Evolutionary conservation across 768 basidiomycete species (phyloP).

Genomic region (Mycena alexandri): DNA sequence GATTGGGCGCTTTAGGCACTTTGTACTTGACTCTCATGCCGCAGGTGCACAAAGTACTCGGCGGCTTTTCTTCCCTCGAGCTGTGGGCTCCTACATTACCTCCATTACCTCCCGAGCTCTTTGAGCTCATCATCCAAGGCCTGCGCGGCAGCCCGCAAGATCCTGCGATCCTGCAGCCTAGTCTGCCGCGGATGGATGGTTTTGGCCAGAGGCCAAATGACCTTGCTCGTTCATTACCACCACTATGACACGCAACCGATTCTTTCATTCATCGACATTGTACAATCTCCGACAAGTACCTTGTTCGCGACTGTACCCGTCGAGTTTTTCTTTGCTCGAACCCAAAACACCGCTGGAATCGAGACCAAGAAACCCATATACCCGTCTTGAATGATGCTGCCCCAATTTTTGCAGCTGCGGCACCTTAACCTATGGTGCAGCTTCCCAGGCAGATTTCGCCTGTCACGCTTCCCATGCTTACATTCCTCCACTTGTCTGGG

Average conservation of each 20-base stretch:
- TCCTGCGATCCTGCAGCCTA: slow-evolving; percentile 4
- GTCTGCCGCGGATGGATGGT: slow-evolving; percentile 10
- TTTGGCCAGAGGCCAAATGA: slow-evolving; percentile 1
- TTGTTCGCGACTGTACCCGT: neutral
- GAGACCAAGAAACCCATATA: neutral
- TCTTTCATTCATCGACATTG: neutral
- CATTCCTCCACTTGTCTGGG: neutral
- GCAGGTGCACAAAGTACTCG: no score
- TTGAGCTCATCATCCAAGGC: neutral
- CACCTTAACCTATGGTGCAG: neutral
- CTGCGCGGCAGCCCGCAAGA: neutral
- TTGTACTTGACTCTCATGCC: neutral
- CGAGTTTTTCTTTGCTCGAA: neutral
- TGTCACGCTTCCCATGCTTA: neutral
- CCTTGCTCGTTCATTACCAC: neutral
- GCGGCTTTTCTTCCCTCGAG: no score
- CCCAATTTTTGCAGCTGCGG: neutral
- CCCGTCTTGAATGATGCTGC: neutral
- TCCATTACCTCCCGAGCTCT: neutral
- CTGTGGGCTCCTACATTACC: no score
- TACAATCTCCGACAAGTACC: neutral
- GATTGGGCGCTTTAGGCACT: no score
- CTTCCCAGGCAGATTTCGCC: neutral
- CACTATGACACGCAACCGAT: no score
- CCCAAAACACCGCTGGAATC: neutral